phyloP scores from a whole-genome alignment of 2,329 filamentous ascomycete species.

The Aspergillus sp. region DNA sequence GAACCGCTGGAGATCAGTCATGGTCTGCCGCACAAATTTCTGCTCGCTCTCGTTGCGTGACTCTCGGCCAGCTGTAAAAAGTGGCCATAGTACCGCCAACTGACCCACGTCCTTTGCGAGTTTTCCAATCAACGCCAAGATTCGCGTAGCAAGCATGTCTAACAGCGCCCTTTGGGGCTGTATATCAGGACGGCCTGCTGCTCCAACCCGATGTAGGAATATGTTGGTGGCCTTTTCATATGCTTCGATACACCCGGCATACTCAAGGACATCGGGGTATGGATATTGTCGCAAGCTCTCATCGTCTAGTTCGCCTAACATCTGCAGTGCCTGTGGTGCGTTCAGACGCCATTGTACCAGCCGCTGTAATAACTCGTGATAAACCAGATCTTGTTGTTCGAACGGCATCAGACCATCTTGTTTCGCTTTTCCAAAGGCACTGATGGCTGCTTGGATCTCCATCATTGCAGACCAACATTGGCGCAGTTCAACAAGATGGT shows the following conservation, averaged over 20 bases:
- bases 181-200: constrained; percentile 31
- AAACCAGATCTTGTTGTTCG: constrained; percentile 34
- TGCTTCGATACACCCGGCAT: constrained; percentile 39
- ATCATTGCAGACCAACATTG: constrained; percentile 37
- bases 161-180: constrained; percentile 29
- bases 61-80: constrained; percentile 39
- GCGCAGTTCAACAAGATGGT: constrained; percentile 30
- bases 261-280: constrained; percentile 36
- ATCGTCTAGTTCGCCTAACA: constrained; percentile 32
- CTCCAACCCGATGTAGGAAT: constrained; percentile 37
- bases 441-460: constrained; percentile 38
- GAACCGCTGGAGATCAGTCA: constrained; percentile 31
- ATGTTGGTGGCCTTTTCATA: constrained; percentile 42
- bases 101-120: constrained; percentile 38
- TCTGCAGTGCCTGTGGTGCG: constrained; percentile 31
- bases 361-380: constrained; percentile 31
- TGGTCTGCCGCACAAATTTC: constrained; percentile 34
- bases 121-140: constrained; percentile 32
- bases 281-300: constrained; percentile 30
- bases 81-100: constrained; percentile 36
- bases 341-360: constrained; percentile 34
- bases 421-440: constrained; percentile 37
- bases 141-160: constrained; percentile 33
- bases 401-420: constrained; percentile 29
- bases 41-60: constrained; percentile 32